phyloP scores from a whole-genome alignment of 164 flowering plant species.

The Tetrastigma voinierianum region DNA sequence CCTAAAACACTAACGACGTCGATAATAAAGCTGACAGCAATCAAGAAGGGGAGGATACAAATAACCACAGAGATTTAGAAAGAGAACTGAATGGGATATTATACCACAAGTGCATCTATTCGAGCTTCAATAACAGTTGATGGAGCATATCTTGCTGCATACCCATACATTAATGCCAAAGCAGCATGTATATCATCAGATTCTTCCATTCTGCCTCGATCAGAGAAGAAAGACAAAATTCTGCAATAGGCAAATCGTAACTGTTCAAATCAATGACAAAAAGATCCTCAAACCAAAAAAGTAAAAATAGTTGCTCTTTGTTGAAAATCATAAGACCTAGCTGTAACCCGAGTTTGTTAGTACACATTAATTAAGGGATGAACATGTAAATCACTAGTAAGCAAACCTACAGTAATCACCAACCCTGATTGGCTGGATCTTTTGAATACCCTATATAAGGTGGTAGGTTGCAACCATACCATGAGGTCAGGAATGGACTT shows the following conservation, averaged over 20 bases:
- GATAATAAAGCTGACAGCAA: neutral
- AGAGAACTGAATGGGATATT: slow-evolving; percentile 8
- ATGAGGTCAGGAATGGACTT: too few species aligned
- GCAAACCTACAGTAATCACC: too few species aligned
- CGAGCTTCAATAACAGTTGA: slow-evolving; percentile 95
- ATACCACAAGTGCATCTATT: slow-evolving; percentile 97
- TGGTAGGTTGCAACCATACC: too few species aligned
- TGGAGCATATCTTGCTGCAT: slow-evolving; percentile 99
- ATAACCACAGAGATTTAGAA: slow-evolving; percentile 1
- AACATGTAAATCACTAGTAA: too few species aligned
- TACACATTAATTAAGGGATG: too few species aligned
- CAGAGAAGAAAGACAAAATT: slow-evolving; percentile 70
- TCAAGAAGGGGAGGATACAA: neutral
- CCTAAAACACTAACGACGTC: too few species aligned
- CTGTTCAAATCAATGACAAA: slow-evolving; percentile 1
- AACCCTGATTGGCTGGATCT: too few species aligned
- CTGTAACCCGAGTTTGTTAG: too few species aligned
- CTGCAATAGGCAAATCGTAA: slow-evolving; percentile 38
- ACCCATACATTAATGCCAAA: slow-evolving; percentile 98
- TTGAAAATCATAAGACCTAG: too few species aligned
- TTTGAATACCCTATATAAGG: too few species aligned
- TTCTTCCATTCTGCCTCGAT: slow-evolving; percentile 47
- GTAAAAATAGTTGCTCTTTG: too few species aligned
- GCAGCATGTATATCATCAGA: slow-evolving; percentile 98
- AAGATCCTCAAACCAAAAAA: too few species aligned